Conservation (phyloP, 305 asterid genomes). For the Striga hermonthica region DNA sequence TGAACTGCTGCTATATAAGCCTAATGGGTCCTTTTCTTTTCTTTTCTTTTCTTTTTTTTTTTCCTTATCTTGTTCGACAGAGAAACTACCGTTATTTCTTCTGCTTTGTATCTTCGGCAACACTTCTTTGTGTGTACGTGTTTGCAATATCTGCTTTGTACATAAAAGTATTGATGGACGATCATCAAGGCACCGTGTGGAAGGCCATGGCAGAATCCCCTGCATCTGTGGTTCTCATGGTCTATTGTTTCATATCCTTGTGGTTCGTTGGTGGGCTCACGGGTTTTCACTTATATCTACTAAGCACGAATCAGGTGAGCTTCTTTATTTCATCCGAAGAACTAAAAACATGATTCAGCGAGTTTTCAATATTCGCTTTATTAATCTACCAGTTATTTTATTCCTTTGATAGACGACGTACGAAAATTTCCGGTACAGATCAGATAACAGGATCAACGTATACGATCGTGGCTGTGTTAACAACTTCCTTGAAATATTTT, state of each 20-base stretch:
- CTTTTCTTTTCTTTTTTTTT: neutral
- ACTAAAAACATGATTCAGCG: too few species aligned
- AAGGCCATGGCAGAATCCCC: conserved; percentile 95
- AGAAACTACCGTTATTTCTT: conserved; percentile 93
- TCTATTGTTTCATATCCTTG: conserved; percentile 79
- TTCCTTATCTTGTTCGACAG: conserved; percentile 64
- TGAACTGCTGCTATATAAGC: too few species aligned
- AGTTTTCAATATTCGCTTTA: too few species aligned
- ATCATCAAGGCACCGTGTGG: conserved; percentile 78
- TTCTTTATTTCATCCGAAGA: neutral
- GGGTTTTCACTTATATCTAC: conserved; percentile 88
- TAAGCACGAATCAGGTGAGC: conserved; percentile 90
- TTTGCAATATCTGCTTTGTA: conserved; percentile 83
- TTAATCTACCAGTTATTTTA: neutral
- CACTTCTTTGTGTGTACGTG: conserved; percentile 89
- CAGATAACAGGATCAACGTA: conserved; percentile 77
- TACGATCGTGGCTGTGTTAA: conserved; percentile 77
- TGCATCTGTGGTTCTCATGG: conserved; percentile 82
- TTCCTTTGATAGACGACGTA: conserved; percentile 73
- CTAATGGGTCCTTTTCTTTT: too few species aligned
- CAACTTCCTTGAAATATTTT: conserved; percentile 81
- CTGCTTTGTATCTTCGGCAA: conserved; percentile 79
- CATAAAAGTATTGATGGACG: conserved; percentile 86
- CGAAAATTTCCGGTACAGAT: conserved; percentile 86
- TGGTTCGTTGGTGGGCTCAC: conserved; percentile 99